These are phyloP conservation scores for Chaetomiaceae sp. DNA, from an alignment of 2,329 filamentous ascomycete species.

Conservation along the genomic window DNA sequence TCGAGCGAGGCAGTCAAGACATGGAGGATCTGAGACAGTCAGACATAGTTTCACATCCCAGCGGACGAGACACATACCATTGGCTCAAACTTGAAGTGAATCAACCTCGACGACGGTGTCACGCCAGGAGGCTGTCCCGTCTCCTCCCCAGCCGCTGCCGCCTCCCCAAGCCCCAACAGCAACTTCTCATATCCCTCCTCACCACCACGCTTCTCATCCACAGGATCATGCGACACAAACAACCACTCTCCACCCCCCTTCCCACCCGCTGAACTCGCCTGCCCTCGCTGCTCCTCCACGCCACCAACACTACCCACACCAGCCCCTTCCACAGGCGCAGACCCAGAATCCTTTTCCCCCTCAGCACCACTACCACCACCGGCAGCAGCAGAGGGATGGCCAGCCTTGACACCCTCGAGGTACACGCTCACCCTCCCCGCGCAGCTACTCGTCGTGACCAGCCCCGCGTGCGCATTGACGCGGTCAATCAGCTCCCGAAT, in stretches of 20 bases:
- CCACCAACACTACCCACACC: neutral
- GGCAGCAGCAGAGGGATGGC: too few relatives aligned
- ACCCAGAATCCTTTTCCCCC: too few relatives aligned
- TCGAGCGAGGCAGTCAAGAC: conserved; percentile 70
- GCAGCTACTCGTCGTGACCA: conserved; percentile 92
- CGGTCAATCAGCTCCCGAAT: conserved; percentile 73
- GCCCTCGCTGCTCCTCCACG: neutral
- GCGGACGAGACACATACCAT: conserved; percentile 62
- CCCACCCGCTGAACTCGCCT: conserved; percentile 53
- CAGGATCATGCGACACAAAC: conserved; percentile 77
- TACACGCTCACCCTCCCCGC: conserved; percentile 85
- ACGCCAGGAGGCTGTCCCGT: conserved; percentile 27
- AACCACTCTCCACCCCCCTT: conserved; percentile 89
- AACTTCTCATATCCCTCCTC: conserved; percentile 10
- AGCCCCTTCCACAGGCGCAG: too few relatives aligned
- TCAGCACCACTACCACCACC: conserved; percentile 15
- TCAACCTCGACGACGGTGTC: conserved; percentile 39
- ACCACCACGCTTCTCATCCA: conserved; percentile 7
- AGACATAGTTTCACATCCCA: neutral
- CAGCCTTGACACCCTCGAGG: conserved; percentile 64
- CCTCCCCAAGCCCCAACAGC: conserved; percentile 34
- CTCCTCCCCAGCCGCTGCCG: conserved; percentile 19
- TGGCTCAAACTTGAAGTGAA: conserved; percentile 91
- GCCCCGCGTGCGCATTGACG: conserved; percentile 69
- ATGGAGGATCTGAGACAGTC: conserved; percentile 70